A percentile compares a stretch with the other conserved stretches of the same genome.
phyloP scores from a whole-genome alignment of 2,329 filamentous ascomycete species.

The Teratosphaeria viscida region DNA sequence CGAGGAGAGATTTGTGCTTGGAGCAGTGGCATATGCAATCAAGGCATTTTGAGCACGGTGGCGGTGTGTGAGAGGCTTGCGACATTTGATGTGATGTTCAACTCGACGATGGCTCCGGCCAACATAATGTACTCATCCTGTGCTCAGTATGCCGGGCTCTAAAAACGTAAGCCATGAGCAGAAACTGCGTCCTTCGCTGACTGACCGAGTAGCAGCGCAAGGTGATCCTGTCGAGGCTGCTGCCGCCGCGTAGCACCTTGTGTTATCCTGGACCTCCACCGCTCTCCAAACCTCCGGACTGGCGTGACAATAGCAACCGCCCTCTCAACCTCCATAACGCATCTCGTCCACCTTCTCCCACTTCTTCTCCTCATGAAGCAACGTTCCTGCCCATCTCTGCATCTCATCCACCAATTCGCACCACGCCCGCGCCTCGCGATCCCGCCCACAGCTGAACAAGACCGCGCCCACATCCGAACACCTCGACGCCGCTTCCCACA shows the following conservation, averaged over 20 bases:
- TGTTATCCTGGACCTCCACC: neutral
- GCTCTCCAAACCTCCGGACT: neutral
- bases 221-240: neutral
- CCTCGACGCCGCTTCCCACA: neutral
- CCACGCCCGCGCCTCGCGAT: constrained; percentile 6
- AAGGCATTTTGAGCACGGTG: too few relatives aligned
- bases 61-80: too few relatives aligned
- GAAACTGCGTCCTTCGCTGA: neutral
- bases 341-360: constrained; percentile 1
- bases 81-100: neutral
- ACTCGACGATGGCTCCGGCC: neutral
- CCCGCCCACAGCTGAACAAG: constrained; percentile 9
- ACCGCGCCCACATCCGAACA: constrained; percentile 5
- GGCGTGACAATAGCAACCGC: neutral
- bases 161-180: neutral
- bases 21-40: too few relatives aligned
- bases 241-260: neutral
- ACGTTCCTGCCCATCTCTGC: neutral
- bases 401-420: constrained; percentile 8
- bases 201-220: neutral
- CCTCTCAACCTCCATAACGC: neutral
- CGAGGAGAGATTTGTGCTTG: too few relatives aligned
- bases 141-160: neutral
- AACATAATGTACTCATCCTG: neutral
- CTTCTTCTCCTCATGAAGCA: constrained; percentile 1